Conservation (phyloP, 257 asterid species). For the Paulownia fortunei region DNA sequence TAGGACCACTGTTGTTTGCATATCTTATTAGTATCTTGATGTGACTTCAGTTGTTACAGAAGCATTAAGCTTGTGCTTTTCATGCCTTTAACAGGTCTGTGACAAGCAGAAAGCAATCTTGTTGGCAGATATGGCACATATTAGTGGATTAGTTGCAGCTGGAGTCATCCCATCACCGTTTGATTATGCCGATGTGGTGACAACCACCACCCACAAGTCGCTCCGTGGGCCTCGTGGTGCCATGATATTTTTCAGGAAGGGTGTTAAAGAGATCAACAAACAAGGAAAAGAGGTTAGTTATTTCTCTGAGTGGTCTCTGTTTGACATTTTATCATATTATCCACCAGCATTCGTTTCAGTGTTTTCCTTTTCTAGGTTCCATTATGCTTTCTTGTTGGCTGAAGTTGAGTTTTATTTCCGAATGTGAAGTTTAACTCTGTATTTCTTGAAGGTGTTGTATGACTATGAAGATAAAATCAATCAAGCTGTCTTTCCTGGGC, state of each 20-base stretch:
- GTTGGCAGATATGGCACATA: slow-evolving; percentile 70
- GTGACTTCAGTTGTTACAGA: too few species aligned
- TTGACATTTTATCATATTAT: too few species aligned
- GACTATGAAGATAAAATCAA: slow-evolving; percentile 82
- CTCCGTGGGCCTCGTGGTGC: slow-evolving; percentile 90
- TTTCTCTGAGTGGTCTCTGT: too few species aligned
- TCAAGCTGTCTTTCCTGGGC: slow-evolving; percentile 88
- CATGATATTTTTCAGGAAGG: slow-evolving; percentile 80
- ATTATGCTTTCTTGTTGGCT: neutral
- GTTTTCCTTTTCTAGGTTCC: too few species aligned
- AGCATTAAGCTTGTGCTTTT: slow-evolving; percentile 27
- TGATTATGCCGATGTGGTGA: slow-evolving; percentile 93
- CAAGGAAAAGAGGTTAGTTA: slow-evolving; percentile 69
- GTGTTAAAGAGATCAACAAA: slow-evolving; percentile 74
- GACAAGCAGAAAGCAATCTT: slow-evolving; percentile 65
- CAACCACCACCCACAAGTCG: slow-evolving; percentile 92
- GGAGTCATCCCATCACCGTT: slow-evolving; percentile 78
- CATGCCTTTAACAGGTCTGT: slow-evolving; percentile 62
- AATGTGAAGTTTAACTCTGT: neutral
- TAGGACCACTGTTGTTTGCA: neutral
- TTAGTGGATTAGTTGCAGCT: slow-evolving; percentile 67
- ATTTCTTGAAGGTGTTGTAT: slow-evolving; percentile 57
- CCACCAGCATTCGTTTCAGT: too few species aligned
- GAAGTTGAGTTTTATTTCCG: neutral
- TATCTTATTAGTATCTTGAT: too few species aligned